Base-by-base conservation (phyloP, 805 yeast species). In the Saccharomycopsis olivae region DNA sequence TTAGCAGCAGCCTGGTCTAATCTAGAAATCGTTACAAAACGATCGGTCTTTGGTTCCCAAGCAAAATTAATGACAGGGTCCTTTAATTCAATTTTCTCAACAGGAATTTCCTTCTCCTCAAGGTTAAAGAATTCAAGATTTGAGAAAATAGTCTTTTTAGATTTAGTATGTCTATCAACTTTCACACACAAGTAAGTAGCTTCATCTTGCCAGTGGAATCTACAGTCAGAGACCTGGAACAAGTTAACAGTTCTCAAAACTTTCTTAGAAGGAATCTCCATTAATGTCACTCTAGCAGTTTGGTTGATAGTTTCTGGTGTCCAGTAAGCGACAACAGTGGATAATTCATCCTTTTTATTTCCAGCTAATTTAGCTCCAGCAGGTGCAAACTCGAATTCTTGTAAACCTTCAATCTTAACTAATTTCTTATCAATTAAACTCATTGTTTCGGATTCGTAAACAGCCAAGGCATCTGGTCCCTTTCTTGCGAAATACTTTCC, bases 141-240 rank as follows among this genome's bases (percentile, higher is more conserved):
- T 43, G 96, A 78, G 71, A 86, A 87, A 39, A 79, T 61, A 16
- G 95, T 84, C 73, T 94, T 92, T 61, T 81, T 84, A 36, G 96
- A 81, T 64, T 92, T 92, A 42, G 96, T 85, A 64, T 87, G 95
- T 65, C 97, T 85, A 61, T 88, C 96, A 51, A 92, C 96, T 66
- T 84, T 86, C 56, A 88, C 94, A 66, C 96, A 85, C 57, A 92
- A 65, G 59, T 67, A 80, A 53, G 76, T 78, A 48, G 85, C 86
- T 51, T 82, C 78, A 49, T 75, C 78, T 65, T 92, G 97, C 99
- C 99, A 92, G 69, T 78, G 86, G 65, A 92, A 64, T 54, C 79
- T 73, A 64, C 92, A 86, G 56, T 82, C 89, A 42, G 86, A 73
- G 38, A 92, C 98, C 65, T 92, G 96, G 70, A 92, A 87, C 62